Percentiles rank a stretch among this genome's conserved stretches.
Conservation (phyloP, 495 filamentous ascomycete genomes). For the Tuber borchii region DNA sequence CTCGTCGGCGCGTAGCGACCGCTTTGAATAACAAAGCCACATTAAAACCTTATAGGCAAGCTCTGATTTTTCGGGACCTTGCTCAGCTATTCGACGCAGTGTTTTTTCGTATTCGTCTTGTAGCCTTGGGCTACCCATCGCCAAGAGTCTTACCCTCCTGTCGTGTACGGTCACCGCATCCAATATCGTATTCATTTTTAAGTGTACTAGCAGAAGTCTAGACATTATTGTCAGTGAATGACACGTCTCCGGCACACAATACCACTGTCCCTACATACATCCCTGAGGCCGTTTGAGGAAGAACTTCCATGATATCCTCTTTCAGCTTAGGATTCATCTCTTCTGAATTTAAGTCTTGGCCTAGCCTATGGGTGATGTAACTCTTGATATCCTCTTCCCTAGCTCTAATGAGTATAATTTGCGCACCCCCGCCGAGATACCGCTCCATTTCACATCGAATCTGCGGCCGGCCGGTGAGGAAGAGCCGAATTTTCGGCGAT, state of each 20-base stretch:
- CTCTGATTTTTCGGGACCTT: neutral
- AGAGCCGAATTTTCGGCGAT: constrained; percentile 14
- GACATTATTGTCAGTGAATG: neutral
- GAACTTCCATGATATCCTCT: neutral
- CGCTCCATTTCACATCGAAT: neutral
- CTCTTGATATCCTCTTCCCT: neutral
- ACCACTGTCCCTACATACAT: neutral
- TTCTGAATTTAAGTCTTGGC: neutral
- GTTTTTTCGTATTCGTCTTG: neutral
- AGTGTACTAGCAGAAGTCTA: neutral
- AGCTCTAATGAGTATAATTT: neutral
- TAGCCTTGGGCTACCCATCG: neutral
- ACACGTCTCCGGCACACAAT: neutral
- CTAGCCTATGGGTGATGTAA: neutral
- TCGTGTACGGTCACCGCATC: neutral
- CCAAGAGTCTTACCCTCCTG: neutral
- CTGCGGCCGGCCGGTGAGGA: neutral
- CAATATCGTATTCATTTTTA: neutral
- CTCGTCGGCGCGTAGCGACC: neutral
- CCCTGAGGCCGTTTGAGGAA: neutral
- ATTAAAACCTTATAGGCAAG: neutral
- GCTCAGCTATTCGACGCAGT: neutral
- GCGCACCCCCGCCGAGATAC: neutral
- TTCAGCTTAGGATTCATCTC: neutral
- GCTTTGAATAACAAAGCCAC: neutral